Conservation (phyloP, 2,329 filamentous ascomycete species). For the Colletotrichum sp. region DNA sequence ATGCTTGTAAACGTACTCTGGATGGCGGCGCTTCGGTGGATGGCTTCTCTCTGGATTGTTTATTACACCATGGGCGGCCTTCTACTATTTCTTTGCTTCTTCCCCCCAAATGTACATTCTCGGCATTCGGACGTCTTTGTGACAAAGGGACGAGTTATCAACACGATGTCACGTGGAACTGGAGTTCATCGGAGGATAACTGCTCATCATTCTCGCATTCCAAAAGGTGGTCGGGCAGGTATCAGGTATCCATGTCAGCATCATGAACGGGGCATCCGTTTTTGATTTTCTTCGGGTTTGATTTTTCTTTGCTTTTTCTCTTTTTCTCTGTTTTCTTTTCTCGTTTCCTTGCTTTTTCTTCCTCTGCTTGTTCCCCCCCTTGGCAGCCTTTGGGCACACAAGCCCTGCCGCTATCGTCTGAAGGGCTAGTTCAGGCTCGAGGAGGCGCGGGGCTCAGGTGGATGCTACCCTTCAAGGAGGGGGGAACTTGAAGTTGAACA, state of each 20-base stretch:
- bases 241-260: conserved; percentile 18
- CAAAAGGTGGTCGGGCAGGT: conserved; percentile 13
- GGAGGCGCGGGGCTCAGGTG: neutral
- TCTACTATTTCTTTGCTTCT: neutral
- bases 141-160: neutral
- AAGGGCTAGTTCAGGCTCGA: neutral
- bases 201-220: conserved; percentile 13
- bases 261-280: conserved; percentile 9
- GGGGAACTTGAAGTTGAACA: neutral
- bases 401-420: neutral
- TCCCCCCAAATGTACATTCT: conserved; percentile 5
- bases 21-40: neutral
- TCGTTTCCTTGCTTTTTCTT: neutral
- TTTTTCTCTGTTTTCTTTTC: neutral
- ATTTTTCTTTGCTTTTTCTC: conserved; percentile 2
- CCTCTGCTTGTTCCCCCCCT: neutral
- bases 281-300: conserved; percentile 16
- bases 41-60: neutral
- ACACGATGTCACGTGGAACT: conserved; percentile 14
- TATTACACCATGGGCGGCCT: neutral
- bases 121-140: conserved; percentile 4
- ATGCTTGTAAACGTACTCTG: neutral
- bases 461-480: neutral
- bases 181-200: conserved; percentile 16
- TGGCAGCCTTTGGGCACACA: neutral